phyloP scores from a whole-genome alignment of 768 basidiomycete genomes.

The Kwoniella dejecticola region DNA sequence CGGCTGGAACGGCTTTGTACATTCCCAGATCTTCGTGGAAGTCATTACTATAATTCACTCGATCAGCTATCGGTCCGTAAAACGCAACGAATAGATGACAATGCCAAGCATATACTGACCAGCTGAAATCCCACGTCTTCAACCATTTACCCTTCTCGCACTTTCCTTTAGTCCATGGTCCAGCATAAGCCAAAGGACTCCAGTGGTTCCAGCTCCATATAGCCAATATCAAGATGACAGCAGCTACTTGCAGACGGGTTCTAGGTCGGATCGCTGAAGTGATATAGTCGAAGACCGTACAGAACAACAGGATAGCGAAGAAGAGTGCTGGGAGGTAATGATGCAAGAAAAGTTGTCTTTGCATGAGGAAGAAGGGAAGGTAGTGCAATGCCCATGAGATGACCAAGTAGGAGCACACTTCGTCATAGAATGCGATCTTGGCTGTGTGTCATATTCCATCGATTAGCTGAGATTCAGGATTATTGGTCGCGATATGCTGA shows the following conservation, averaged over 20 bases:
- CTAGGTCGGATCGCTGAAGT: constrained; percentile 77
- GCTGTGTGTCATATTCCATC: constrained; percentile 59
- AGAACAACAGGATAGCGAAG: constrained; percentile 64
- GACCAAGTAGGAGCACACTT: constrained; percentile 86
- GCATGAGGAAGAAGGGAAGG: constrained; percentile 96
- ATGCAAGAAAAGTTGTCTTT: constrained; percentile 93
- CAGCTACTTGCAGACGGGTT: constrained; percentile 77
- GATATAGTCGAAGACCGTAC: constrained; percentile 77
- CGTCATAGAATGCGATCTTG: constrained; percentile 87
- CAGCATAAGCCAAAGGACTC: constrained; percentile 81
- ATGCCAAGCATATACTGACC: constrained; percentile 58
- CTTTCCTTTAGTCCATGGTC: constrained; percentile 77
- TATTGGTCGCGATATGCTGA: too few relatives aligned
- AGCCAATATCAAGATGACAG: constrained; percentile 66
- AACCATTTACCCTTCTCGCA: constrained; percentile 80
- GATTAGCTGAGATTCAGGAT: too few relatives aligned
- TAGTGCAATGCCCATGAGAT: constrained; percentile 91
- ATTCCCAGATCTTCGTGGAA: constrained; percentile 50
- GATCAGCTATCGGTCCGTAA: too few relatives aligned
- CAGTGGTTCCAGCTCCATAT: constrained; percentile 74
- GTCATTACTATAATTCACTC: constrained; percentile 35
- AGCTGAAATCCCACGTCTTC: constrained; percentile 94
- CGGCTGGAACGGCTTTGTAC: constrained; percentile 32
- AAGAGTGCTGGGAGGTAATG: constrained; percentile 94
- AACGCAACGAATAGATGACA: too few relatives aligned